These are phyloP conservation scores for Hymenoscyphus scutula DNA, from an alignment of 2,329 filamentous ascomycete genomes.

Conservation along the genomic window DNA sequence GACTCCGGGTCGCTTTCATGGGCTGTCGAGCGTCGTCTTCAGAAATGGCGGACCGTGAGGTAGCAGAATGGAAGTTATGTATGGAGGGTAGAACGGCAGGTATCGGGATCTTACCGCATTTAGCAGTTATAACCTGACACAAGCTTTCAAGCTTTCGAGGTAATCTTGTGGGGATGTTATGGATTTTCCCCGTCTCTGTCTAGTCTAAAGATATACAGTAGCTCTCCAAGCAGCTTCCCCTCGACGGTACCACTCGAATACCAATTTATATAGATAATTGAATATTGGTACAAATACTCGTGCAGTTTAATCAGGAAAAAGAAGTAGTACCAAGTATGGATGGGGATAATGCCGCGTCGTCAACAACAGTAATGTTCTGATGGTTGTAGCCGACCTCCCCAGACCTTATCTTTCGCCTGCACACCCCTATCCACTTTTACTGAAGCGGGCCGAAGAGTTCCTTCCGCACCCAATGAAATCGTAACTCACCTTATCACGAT, in stretches of 20 bases:
- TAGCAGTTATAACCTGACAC: conserved; percentile 2
- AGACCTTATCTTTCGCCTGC: conserved; percentile 15
- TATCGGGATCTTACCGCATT: background rate
- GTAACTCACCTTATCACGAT: background rate
- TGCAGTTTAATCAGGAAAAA: background rate
- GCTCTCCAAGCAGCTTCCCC: too few species aligned
- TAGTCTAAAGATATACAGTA: too few species aligned
- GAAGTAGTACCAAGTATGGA: background rate
- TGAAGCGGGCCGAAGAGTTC: too few species aligned
- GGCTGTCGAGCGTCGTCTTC: background rate
- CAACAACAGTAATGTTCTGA: background rate
- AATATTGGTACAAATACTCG: too few species aligned
- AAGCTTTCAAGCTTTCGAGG: background rate
- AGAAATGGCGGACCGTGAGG: background rate
- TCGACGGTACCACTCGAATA: background rate
- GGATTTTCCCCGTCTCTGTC: background rate
- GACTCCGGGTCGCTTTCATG: background rate
- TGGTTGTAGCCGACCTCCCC: background rate
- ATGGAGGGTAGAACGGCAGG: background rate
- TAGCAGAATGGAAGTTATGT: background rate
- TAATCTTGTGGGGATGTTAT: background rate
- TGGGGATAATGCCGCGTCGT: background rate
- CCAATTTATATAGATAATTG: too few species aligned
- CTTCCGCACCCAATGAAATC: background rate
- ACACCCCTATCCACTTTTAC: background rate